Conservation (phyloP, 2,329 filamentous ascomycete species). For the Hymenoscyphus repandus region DNA sequence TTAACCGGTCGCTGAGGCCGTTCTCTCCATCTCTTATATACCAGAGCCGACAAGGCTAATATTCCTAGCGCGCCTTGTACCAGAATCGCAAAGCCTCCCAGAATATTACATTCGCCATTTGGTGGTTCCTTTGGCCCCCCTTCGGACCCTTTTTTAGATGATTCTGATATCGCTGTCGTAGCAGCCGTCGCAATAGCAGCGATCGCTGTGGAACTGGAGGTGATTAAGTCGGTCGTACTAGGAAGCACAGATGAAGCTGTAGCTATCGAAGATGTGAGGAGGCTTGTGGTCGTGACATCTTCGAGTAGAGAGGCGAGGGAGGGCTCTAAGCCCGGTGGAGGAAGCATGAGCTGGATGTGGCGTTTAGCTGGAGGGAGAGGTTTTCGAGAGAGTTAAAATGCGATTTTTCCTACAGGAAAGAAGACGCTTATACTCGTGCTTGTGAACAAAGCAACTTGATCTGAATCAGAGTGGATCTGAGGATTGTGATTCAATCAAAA, state of each 20-base stretch:
- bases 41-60: slow-evolving; percentile 77
- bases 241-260: slow-evolving; percentile 21
- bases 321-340: slow-evolving; percentile 28
- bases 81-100: slow-evolving; percentile 86
- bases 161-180: slow-evolving; percentile 21
- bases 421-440: no score
- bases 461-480: no score
- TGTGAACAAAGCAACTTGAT: no score
- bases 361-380: not conserved
- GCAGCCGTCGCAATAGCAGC: slow-evolving; percentile 27
- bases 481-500: no score
- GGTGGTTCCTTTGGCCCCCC: slow-evolving; percentile 23
- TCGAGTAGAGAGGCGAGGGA: slow-evolving; percentile 18
- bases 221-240: slow-evolving; percentile 25
- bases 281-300: slow-evolving; percentile 18
- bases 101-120: slow-evolving; percentile 74
- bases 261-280: slow-evolving; percentile 21
- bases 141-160: not conserved
- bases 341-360: slow-evolving; percentile 22
- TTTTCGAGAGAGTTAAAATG: no score
- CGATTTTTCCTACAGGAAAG: no score
- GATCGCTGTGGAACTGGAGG: slow-evolving; percentile 25
- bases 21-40: slow-evolving; percentile 91
- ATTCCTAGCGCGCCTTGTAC: slow-evolving; percentile 83
- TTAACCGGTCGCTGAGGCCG: slow-evolving; percentile 86